Percentiles rank a stretch among this genome's conserved stretches.
Evolutionary conservation across 2,329 filamentous ascomycete genomes (phyloP).

Genomic region (Alternaria sp.): DNA sequence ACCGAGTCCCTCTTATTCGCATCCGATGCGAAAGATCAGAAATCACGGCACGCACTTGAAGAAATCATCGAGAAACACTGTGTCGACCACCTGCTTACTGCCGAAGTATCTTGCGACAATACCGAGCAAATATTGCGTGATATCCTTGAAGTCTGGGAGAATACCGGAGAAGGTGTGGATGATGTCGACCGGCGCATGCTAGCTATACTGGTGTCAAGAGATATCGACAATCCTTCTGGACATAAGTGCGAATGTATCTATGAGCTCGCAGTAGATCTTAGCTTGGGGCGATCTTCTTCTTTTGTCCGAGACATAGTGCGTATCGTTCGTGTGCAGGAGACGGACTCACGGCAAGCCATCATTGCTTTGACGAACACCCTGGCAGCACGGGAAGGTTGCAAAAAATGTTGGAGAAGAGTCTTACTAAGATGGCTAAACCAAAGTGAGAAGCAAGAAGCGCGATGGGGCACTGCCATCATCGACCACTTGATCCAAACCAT

Average conservation of each 20-base stretch:
- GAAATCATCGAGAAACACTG: slow-evolving; percentile 24
- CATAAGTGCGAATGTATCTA: slow-evolving; percentile 27
- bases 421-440: slow-evolving; percentile 22
- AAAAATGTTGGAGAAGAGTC: slow-evolving; percentile 31
- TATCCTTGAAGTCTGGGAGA: slow-evolving; percentile 29
- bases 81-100: slow-evolving; percentile 22
- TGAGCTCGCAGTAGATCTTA: slow-evolving; percentile 18
- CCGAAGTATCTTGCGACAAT: slow-evolving; percentile 3
- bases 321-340: slow-evolving; percentile 11
- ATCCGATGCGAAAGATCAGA: background rate
- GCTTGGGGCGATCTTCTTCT: slow-evolving; percentile 9
- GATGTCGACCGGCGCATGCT: slow-evolving; percentile 20
- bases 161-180: background rate
- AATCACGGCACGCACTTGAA: slow-evolving; percentile 16
- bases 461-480: slow-evolving; percentile 3
- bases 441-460: slow-evolving; percentile 4
- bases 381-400: slow-evolving; percentile 3
- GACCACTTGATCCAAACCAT: slow-evolving; percentile 26
- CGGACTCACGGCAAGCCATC: slow-evolving; percentile 10
- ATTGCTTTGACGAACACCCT: slow-evolving; percentile 28
- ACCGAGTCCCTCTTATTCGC: background rate
- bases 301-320: slow-evolving; percentile 17
- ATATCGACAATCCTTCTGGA: slow-evolving; percentile 1
- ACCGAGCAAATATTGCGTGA: slow-evolving; percentile 22
- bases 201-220: slow-evolving; percentile 23